phyloP scores from a whole-genome alignment of 2,329 filamentous ascomycete genomes.

The Sporothrix phasma region DNA sequence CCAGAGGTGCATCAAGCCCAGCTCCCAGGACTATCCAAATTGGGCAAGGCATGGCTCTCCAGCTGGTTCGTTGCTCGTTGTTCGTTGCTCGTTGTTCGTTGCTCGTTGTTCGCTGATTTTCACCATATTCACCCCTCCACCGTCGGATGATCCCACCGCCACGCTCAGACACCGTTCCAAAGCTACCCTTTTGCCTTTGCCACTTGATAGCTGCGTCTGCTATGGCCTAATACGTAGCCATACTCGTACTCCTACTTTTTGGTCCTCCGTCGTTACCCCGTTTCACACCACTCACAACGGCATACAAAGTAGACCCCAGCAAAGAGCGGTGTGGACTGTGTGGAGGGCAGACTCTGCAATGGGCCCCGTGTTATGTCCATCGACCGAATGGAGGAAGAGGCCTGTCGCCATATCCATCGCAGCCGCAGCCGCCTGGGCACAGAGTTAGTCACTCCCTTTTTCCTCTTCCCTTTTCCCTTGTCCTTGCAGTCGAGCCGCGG shows the following conservation, averaged over 20 bases:
- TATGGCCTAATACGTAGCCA: background rate
- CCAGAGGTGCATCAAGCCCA: too few relatives aligned
- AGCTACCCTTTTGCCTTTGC: background rate
- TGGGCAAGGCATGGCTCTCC: background rate
- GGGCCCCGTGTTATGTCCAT: background rate
- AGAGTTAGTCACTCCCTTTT: background rate
- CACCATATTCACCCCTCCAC: background rate
- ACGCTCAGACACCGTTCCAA: background rate
- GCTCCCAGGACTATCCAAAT: too few relatives aligned
- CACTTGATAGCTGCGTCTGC: background rate
- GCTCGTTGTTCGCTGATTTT: background rate
- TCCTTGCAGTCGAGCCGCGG: background rate
- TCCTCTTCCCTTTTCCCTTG: background rate
- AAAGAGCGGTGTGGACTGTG: constrained; percentile 2
- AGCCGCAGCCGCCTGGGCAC: background rate
- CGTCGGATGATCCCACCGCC: too few relatives aligned
- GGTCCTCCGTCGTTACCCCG: background rate
- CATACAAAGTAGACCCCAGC: background rate
- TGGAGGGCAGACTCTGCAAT: background rate
- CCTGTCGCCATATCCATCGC: background rate
- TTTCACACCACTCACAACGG: background rate
- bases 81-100: too few relatives aligned
- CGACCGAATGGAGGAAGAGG: background rate
- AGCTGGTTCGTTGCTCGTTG: too few relatives aligned
- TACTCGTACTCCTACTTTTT: background rate